phyloP scores from a whole-genome alignment of 805 yeast species.

The Starmerella apis region DNA sequence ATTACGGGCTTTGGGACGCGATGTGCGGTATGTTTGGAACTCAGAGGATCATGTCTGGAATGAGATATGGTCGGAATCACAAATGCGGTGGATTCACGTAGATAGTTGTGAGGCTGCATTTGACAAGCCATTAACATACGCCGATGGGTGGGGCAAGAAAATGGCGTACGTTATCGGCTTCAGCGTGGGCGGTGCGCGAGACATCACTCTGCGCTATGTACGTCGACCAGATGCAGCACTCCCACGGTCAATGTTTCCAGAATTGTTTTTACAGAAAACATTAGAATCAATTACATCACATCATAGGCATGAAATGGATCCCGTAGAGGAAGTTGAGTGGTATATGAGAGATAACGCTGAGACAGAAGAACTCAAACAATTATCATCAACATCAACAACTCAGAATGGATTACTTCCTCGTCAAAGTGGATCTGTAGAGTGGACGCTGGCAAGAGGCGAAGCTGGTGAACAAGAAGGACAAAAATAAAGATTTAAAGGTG shows the following conservation, averaged over 20 bases:
- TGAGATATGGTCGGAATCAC: constrained; percentile 58
- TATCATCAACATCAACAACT: neutral
- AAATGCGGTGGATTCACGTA: constrained; percentile 67
- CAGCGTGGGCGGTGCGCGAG: constrained; percentile 47
- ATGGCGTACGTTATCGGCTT: constrained; percentile 83
- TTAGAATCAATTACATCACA: constrained; percentile 29
- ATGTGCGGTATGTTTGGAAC: constrained; percentile 72
- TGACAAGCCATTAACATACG: constrained; percentile 70
- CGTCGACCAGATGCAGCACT: constrained; percentile 35
- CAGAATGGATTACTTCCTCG: constrained; percentile 39
- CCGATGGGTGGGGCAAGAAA: constrained; percentile 82
- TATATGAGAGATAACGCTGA: constrained; percentile 24
- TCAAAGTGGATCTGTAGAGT: constrained; percentile 63
- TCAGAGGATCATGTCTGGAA: constrained; percentile 93
- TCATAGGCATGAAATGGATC: constrained; percentile 13
- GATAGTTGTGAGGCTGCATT: constrained; percentile 82
- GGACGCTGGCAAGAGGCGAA: constrained; percentile 78
- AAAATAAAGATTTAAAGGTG: neutral
- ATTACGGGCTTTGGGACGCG: constrained; percentile 53
- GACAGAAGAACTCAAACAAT: constrained; percentile 26
- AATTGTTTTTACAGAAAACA: constrained; percentile 25
- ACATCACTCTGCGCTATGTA: constrained; percentile 63
- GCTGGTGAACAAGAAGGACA: constrained; percentile 37
- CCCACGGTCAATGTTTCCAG: constrained; percentile 41
- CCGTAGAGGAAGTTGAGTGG: constrained; percentile 23